Percentiles rank a stretch among this genome's conserved stretches.
phyloP scores from a whole-genome alignment of 2,329 filamentous ascomycete species.

The Arthroderma uncinatum region DNA sequence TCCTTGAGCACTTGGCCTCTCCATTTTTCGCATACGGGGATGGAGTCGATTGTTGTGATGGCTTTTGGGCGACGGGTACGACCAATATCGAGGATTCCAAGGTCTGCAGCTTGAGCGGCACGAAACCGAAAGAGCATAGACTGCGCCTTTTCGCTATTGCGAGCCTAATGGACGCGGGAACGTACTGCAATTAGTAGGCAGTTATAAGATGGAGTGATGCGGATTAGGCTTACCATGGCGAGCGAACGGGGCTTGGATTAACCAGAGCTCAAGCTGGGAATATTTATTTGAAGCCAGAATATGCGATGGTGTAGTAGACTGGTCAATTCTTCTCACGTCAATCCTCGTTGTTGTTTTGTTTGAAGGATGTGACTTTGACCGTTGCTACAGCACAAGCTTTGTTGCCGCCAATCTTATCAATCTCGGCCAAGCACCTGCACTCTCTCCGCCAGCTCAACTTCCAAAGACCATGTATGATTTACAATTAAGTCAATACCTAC shows the following conservation, averaged over 20 bases:
- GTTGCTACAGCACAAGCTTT: background rate
- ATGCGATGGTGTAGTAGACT: background rate
- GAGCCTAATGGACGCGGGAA: constrained; percentile 49
- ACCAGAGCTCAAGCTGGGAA: background rate
- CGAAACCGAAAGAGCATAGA: constrained; percentile 99
- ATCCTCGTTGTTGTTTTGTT: background rate
- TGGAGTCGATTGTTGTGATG: constrained; percentile 74
- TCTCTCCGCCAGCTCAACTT: background rate
- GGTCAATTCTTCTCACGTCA: background rate
- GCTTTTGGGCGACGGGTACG: constrained; percentile 80
- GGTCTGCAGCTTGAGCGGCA: constrained; percentile 87
- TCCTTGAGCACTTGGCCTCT: constrained; percentile 95
- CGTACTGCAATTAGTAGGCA: background rate
- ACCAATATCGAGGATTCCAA: constrained; percentile 89
- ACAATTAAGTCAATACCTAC: background rate
- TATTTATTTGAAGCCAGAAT: background rate
- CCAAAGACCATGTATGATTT: background rate
- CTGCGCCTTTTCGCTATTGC: constrained; percentile 96
- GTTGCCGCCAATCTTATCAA: constrained; percentile 1
- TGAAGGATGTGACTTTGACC: background rate
- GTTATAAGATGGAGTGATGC: background rate
- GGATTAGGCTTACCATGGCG: background rate
- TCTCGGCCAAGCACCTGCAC: background rate
- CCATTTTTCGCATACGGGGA: constrained; percentile 92
- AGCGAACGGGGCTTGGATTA: background rate